These are phyloP conservation scores for Rutidosis leptorrhynchoides DNA, from an alignment of 129 eudicot genomes.

Conservation along the genomic window DNA sequence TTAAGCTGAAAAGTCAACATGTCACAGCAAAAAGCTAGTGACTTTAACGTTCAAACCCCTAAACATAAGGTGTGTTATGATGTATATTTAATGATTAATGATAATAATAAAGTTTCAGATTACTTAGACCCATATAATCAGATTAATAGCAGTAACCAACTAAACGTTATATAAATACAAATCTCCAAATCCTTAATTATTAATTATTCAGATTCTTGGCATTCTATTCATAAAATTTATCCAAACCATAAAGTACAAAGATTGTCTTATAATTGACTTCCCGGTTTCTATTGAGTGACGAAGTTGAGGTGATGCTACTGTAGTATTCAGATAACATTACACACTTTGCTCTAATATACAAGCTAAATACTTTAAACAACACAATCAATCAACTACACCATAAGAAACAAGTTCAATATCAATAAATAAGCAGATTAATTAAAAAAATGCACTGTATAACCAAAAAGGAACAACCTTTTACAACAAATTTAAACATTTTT, in stretches of 20 bases:
- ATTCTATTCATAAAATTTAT: not conserved
- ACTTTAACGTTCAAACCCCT: not conserved
- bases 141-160: not conserved
- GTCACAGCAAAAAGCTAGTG: not conserved
- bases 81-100: not conserved
- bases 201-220: too few species aligned
- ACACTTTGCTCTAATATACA: conserved; percentile 11
- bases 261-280: not conserved
- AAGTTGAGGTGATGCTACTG: not conserved
- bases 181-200: not conserved
- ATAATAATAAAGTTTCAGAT: too few species aligned
- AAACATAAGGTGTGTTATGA: not conserved
- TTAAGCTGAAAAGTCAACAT: not conserved
- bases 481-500: not conserved
- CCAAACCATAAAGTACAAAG: not conserved
- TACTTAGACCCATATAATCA: not conserved
- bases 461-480: not conserved
- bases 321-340: conserved; percentile 5
- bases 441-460: not conserved
- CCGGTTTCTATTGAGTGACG: not conserved
- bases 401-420: not conserved
- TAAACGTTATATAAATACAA: not conserved
- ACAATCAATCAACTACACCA: not conserved
- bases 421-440: not conserved
- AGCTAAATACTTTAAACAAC: conserved; percentile 2